A percentile compares a stretch with the other conserved stretches of the same genome.
phyloP scores from a whole-genome alignment of 169 alveolate species.

The Theileria parva region DNA sequence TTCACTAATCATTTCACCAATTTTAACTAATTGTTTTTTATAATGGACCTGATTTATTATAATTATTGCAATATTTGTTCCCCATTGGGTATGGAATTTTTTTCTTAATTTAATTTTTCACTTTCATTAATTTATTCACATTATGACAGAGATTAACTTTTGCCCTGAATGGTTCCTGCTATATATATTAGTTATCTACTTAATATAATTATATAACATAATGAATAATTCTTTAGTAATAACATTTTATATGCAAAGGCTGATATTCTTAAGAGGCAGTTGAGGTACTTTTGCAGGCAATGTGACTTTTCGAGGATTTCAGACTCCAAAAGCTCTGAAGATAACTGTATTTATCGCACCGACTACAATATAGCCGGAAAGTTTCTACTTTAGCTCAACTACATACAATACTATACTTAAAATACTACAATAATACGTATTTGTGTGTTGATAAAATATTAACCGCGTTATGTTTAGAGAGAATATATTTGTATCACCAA shows the following conservation, averaged over 20 bases:
- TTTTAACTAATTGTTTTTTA: too few species aligned
- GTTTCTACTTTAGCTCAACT: slow-evolving; percentile 30
- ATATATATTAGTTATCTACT: background rate
- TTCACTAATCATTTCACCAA: background rate
- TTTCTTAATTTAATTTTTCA: background rate
- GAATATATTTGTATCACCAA: slow-evolving; percentile 82
- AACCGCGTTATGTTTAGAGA: slow-evolving; percentile 66
- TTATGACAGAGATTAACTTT: slow-evolving; percentile 66
- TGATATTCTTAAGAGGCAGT: slow-evolving; percentile 65
- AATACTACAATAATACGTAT: background rate
- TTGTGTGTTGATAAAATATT: background rate
- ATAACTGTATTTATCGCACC: slow-evolving; percentile 73
- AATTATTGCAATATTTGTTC: background rate
- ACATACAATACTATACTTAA: background rate
- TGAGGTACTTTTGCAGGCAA: slow-evolving; percentile 72
- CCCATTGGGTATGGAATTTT: slow-evolving; percentile 7
- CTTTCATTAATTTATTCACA: background rate
- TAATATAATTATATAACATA: background rate
- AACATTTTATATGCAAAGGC: slow-evolving; percentile 75
- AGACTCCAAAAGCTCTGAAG: slow-evolving; percentile 65
- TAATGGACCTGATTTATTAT: background rate
- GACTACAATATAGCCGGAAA: slow-evolving; percentile 69
- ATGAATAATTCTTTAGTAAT: slow-evolving; percentile 53
- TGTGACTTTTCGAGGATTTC: slow-evolving; percentile 71
- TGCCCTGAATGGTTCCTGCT: slow-evolving; percentile 68